Percentiles rank a stretch among this genome's conserved stretches.
Conservation (phyloP, 2,329 filamentous ascomycete species). For the Cercospora janseana region DNA sequence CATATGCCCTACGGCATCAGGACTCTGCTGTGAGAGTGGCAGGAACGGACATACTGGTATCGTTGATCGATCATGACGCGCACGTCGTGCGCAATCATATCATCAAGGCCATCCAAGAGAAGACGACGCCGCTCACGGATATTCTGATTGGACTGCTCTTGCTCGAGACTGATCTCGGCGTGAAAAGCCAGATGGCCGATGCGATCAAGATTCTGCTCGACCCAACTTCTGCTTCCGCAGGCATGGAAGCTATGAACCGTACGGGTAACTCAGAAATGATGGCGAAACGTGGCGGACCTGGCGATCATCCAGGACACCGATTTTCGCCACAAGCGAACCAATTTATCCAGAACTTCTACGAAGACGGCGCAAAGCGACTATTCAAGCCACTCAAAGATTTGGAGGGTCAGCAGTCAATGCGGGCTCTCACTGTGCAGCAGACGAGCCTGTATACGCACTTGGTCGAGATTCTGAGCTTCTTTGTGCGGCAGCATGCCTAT, state of each 20-base stretch:
- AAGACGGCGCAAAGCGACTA: conserved; percentile 76
- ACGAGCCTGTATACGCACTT: conserved; percentile 89
- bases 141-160: conserved; percentile 88
- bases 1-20: conserved; percentile 80
- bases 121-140: conserved; percentile 81
- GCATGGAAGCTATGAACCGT: conserved; percentile 59
- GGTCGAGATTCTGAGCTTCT: conserved; percentile 90
- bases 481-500: conserved; percentile 82
- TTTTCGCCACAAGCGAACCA: conserved; percentile 68
- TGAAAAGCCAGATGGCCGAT: conserved; percentile 93
- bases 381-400: conserved; percentile 85
- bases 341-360: conserved; percentile 87
- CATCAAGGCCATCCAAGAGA: conserved; percentile 86
- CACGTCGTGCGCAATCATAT: conserved; percentile 92
- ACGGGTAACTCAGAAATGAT: conserved; percentile 65
- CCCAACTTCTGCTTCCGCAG: conserved; percentile 59
- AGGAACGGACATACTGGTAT: conserved; percentile 88
- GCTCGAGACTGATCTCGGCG: conserved; percentile 86
- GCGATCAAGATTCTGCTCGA: conserved; percentile 92
- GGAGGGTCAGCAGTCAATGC: conserved; percentile 55
- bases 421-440: conserved; percentile 71
- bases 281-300: conserved; percentile 52
- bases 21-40: conserved; percentile 86
- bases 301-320: conserved; percentile 22
- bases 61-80: conserved; percentile 92